Evolutionary conservation across 768 basidiomycete genomes (phyloP), one percentile per base, ranked within the genome.

Genomic region (Fomitopsis pulvina): DNA sequence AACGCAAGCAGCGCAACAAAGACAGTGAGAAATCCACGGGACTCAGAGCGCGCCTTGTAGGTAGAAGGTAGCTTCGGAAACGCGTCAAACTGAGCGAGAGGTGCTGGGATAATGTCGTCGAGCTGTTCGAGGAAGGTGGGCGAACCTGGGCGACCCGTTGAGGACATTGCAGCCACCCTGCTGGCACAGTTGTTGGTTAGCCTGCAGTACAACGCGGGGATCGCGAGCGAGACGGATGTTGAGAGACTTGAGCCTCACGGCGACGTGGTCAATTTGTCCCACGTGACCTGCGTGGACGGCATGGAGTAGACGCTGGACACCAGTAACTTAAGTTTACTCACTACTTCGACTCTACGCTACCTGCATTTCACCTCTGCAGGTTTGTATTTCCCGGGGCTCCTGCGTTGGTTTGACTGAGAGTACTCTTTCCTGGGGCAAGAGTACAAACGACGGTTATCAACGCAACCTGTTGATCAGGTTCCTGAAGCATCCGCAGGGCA

Each of bases 31-130:
- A 92, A 80, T 10, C 92, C 91, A 29, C 92, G 80, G 6, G 83
- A 81, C 59, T 85, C 81, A 8, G 88, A 86, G 49, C 85, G 81
- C 25, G 82, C 63, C 64, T 85, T 88, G 78, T 92, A 94, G 0
- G 86, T 80, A 20, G 85, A 77, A 10, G 85, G 85, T 11, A 92
- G 73, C 66, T 93, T 91, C 42, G 88, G 86, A 62, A 93, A 93
- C 0, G 90, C 89, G 72, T 93, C 90, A 69, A 91, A 86, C 54
- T 80, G 69, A 29, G 80, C 76, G 32, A 92, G 69, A n/a, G 80
- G 76, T 5, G 73, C 71, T n/a, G 83, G 80, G 3, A 80, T 78
- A 26, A 75, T 73, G 14, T 73, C 65, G 65, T 88, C 85, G 55
- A 89, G 77, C 60, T 79, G 80, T 59, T 75, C 73, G 54, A 87